Base-by-base conservation (phyloP, 2,329 filamentous ascomycete genomes). In the Claviceps fusiformis region DNA sequence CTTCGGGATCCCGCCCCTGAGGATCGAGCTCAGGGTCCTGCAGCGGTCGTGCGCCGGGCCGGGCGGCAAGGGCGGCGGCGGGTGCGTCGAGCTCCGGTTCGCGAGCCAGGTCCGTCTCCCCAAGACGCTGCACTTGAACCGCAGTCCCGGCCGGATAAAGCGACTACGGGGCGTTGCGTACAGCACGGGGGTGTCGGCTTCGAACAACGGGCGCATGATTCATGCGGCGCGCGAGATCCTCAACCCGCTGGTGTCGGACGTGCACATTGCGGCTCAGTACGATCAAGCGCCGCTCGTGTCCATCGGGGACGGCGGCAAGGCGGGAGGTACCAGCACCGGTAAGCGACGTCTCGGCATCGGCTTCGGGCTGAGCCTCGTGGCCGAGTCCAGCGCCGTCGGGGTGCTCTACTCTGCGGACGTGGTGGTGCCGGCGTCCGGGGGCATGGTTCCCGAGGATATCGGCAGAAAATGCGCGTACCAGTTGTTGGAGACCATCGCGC, bases 171-270 rank as follows among this genome's bases (percentile, higher is more conserved):
- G 93, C 57, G 93, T 98, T 47, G 91, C 93, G 50, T 98, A 97
- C 71, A 87, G 87, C 55, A 90, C 89, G 0, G 93, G 95, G 50
- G 91, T 97, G 0, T 87, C 88, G 11, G 92, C 88, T 0, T 90
- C 86, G 52, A 96, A 96, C 69, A 98, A 97, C 67, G 88, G 86
- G 59, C 80, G 93, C 60, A 95, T 96, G 87, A 98, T 97, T 65
- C 88, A 95, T 65, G 82, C 86, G 2, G 90, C 91, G 11, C 79
- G 92, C 62, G 89, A 89, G 50, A 79, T 98, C 11, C 76, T 98
- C 50, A 98, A 98, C 68, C 78, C 83, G 5, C 78, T 98, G 55
- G 85, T 88, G 3, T 82, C 86, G 7, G 93, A 98, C 66, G 92
- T 95, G 47, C 93, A 96, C 68, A 84, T 98, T 60, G 95, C 89